Percentiles rank a stretch among this genome's conserved stretches.
These are phyloP conservation scores for Colletotrichum sidae DNA, from an alignment of 2,329 filamentous ascomycete species.

Conservation along the genomic window DNA sequence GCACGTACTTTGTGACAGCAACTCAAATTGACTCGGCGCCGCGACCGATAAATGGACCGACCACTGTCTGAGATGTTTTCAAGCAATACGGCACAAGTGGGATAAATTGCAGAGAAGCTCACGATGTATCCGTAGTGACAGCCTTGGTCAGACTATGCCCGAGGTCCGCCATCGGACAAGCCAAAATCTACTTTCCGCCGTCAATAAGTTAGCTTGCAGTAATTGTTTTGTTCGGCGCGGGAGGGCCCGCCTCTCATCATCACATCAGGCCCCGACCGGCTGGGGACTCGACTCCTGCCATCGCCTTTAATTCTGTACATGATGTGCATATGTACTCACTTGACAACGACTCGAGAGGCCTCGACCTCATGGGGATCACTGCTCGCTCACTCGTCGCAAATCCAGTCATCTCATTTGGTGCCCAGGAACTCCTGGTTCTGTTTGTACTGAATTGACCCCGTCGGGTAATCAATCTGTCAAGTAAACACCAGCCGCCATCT, in stretches of 20 bases:
- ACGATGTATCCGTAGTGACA: neutral
- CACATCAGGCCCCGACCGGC: conserved; percentile 10
- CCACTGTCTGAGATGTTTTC: conserved; percentile 14
- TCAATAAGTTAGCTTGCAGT: conserved; percentile 13
- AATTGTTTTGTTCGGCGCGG: conserved; percentile 15
- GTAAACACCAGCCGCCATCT: conserved; percentile 19
- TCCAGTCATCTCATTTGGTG: too few species aligned
- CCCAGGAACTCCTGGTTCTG: too few species aligned
- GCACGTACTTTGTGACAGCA: neutral
- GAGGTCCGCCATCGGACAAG: neutral
- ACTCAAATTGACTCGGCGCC: conserved; percentile 21
- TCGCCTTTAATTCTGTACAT: conserved; percentile 6
- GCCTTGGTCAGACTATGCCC: neutral
- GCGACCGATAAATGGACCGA: neutral
- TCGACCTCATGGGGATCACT: too few species aligned
- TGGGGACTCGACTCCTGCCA: neutral
- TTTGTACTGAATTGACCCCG: too few species aligned
- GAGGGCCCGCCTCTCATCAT: conserved; percentile 22
- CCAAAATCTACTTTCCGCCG: conserved; percentile 2
- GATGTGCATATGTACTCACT: neutral
- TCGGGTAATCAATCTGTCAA: too few species aligned
- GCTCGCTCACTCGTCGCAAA: too few species aligned
- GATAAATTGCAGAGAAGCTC: neutral
- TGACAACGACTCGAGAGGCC: neutral
- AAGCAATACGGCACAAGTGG: neutral